A percentile compares a stretch with the other conserved stretches of the same genome.
Conservation (phyloP, 2,329 filamentous ascomycete species). For the Talaromyces piceae region DNA sequence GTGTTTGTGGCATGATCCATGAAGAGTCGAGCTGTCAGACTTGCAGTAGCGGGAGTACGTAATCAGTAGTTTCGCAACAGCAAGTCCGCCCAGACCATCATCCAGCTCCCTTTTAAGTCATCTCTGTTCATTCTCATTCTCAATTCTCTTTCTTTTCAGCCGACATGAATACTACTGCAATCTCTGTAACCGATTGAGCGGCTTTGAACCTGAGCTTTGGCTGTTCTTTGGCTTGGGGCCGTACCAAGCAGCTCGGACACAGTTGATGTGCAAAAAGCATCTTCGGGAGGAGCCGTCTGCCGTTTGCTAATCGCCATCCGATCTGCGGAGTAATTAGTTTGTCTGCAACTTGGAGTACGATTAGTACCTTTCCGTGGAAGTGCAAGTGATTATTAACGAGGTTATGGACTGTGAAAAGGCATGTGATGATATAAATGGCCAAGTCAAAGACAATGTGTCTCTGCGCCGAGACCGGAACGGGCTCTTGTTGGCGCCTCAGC, state of each 20-base stretch:
- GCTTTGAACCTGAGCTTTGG: background rate
- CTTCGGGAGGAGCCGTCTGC: background rate
- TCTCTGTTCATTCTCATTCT: too few relatives aligned
- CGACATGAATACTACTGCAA: background rate
- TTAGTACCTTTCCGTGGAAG: too few relatives aligned
- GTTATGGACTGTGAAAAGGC: background rate
- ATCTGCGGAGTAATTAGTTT: background rate
- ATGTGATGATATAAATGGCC: background rate
- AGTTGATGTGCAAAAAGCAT: background rate
- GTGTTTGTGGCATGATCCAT: too few relatives aligned
- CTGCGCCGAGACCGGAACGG: background rate
- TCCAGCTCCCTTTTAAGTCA: background rate
- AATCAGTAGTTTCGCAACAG: background rate
- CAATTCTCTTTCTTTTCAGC: background rate
- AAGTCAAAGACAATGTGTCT: background rate
- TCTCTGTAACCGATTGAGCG: background rate
- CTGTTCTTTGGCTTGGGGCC: background rate
- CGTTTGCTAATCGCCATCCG: background rate
- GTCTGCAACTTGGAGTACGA: background rate
- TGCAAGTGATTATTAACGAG: too few relatives aligned
- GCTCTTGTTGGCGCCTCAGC: background rate
- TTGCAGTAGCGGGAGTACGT: background rate
- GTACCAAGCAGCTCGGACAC: background rate
- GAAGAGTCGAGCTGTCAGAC: too few relatives aligned
- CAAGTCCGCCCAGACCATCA: background rate